Conservation (phyloP, 148 eudicot species). For the Nepenthes mirabilis region DNA sequence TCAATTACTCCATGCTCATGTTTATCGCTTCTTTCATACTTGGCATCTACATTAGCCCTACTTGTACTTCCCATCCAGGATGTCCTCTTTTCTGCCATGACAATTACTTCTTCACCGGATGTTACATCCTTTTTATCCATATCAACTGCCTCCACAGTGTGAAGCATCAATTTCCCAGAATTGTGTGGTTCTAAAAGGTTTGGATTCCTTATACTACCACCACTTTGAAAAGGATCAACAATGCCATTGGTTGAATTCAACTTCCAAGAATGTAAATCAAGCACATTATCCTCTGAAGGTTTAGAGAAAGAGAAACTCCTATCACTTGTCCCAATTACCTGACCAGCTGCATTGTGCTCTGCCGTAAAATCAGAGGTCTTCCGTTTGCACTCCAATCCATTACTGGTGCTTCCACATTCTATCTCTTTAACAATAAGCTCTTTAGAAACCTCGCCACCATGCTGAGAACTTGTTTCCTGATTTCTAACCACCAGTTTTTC, state of each 20-base stretch:
- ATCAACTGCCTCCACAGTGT: slow-evolving; percentile 24
- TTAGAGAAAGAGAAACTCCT: slow-evolving; percentile 39
- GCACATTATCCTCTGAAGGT: slow-evolving; percentile 44
- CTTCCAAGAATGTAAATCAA: slow-evolving; percentile 62
- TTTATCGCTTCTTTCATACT: slow-evolving; percentile 22
- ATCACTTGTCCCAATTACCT: slow-evolving; percentile 23
- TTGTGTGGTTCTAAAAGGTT: slow-evolving; percentile 21
- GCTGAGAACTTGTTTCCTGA: slow-evolving; percentile 26
- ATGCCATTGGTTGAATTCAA: slow-evolving; percentile 35
- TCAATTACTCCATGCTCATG: slow-evolving; percentile 31
- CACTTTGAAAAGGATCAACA: slow-evolving; percentile 25
- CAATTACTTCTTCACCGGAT: slow-evolving; percentile 34
- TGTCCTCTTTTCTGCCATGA: slow-evolving; percentile 26
- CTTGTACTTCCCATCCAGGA: slow-evolving; percentile 45
- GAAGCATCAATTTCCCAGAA: slow-evolving; percentile 20
- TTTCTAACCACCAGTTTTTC: slow-evolving; percentile 16
- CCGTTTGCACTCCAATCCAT: slow-evolving; percentile 47
- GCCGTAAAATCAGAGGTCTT: slow-evolving; percentile 16
- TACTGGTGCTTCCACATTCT: slow-evolving; percentile 44
- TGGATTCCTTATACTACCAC: slow-evolving; percentile 10
- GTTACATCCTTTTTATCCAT: slow-evolving; percentile 16
- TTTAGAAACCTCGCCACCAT: slow-evolving; percentile 29
- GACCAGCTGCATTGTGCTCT: slow-evolving; percentile 18
- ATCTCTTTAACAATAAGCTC: slow-evolving; percentile 93
- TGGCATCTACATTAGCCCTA: slow-evolving; percentile 24